Evolutionary conservation across 2,329 filamentous ascomycete species (phyloP).

Genomic region (Chaetothyriales sp.): DNA sequence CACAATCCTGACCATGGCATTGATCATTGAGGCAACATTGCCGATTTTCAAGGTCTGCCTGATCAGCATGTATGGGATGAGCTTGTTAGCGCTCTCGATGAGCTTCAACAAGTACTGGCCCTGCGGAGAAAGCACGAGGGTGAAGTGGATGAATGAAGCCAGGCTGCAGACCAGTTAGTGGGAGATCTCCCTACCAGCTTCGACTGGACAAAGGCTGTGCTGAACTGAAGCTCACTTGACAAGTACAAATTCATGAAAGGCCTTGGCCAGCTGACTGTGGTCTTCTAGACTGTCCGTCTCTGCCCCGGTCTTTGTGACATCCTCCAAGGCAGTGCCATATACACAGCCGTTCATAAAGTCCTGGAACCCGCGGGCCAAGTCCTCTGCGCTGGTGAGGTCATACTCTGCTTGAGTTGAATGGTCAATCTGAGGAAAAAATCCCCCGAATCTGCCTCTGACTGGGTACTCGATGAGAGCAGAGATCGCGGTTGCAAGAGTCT

Average conservation of each 20-base stretch:
- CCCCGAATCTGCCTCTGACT: conserved; percentile 50
- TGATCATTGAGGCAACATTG: conserved; percentile 71
- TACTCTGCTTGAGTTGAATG: conserved; percentile 32
- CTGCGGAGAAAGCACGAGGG: conserved; percentile 57
- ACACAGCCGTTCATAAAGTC: conserved; percentile 51
- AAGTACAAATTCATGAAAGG: conserved; percentile 51
- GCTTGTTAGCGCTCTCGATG: conserved; percentile 51
- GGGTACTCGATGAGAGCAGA: conserved; percentile 56
- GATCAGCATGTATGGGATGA: conserved; percentile 57
- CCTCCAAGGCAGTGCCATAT: conserved; percentile 52
- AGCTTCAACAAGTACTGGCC: conserved; percentile 60
- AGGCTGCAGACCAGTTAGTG: conserved; percentile 35
- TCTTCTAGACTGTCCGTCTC: conserved; percentile 48
- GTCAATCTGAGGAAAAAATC: conserved; percentile 35
- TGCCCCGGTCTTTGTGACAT: conserved; percentile 46
- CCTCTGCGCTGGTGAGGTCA: conserved; percentile 42
- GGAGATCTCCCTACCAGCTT: background rate
- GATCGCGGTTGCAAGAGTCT: conserved; percentile 57
- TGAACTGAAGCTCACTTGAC: conserved; percentile 45
- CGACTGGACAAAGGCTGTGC: conserved; percentile 1
- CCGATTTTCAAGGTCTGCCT: conserved; percentile 59
- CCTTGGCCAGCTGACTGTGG: conserved; percentile 47
- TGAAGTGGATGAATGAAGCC: conserved; percentile 58
- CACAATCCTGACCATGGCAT: conserved; percentile 54
- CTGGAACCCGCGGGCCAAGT: conserved; percentile 50